These are phyloP conservation scores for Sicyos edulis DNA, from an alignment of 306 rosid species.

Conservation along the genomic window DNA sequence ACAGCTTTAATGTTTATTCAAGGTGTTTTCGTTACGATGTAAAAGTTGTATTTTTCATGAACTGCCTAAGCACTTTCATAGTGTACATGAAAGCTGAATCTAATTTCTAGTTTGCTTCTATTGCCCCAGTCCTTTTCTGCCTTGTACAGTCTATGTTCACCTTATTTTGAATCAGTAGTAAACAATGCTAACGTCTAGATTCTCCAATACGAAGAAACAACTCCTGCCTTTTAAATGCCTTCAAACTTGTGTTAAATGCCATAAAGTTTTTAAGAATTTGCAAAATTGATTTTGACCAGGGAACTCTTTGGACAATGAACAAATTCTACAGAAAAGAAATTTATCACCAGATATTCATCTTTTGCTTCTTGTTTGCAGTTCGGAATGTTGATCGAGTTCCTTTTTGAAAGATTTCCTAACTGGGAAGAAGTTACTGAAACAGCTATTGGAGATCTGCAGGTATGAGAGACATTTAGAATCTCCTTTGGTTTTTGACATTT, in stretches of 20 bases:
- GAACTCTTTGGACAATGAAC: background rate
- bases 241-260: background rate
- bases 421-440: conserved; percentile 58
- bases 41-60: background rate
- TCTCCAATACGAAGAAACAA: background rate
- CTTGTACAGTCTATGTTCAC: background rate
- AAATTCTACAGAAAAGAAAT: background rate
- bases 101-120: background rate
- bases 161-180: background rate
- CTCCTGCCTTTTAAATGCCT: background rate
- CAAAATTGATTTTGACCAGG: background rate
- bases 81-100: background rate
- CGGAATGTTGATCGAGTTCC: conserved; percentile 88
- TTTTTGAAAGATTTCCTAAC: conserved; percentile 71
- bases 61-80: background rate
- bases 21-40: background rate
- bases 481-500: conserved; percentile 11
- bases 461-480: conserved; percentile 30
- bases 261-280: background rate
- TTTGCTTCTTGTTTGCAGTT: conserved; percentile 54
- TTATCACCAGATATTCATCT: background rate
- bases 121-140: background rate
- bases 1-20: background rate
- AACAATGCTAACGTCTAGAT: background rate
- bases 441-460: conserved; percentile 91